Evolutionary conservation across 2,329 filamentous ascomycete species (phyloP).

Genomic region (Diaporthe citriasiana): DNA sequence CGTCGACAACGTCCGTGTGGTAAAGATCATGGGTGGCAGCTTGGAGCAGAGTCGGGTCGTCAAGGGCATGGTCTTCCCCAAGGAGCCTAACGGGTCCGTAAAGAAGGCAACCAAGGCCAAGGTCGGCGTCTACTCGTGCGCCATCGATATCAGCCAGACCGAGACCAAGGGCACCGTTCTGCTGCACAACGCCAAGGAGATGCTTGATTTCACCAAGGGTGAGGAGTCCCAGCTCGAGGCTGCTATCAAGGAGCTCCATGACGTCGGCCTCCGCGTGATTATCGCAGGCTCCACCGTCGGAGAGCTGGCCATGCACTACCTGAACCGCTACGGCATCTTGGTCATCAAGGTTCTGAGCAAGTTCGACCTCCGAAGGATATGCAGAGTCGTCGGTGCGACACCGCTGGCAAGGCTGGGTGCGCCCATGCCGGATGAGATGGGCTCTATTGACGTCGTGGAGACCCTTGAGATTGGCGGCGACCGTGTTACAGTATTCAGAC

Average conservation of each 20-base stretch:
- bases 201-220: slow-evolving; percentile 98
- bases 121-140: slow-evolving; percentile 96
- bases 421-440: slow-evolving; percentile 99
- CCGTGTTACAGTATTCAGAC: slow-evolving; percentile 97
- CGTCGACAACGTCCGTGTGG: slow-evolving; percentile 97
- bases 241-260: slow-evolving; percentile 94
- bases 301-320: slow-evolving; percentile 95
- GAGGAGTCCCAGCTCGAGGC: slow-evolving; percentile 94
- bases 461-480: slow-evolving; percentile 98
- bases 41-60: slow-evolving; percentile 95
- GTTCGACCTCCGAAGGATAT: slow-evolving; percentile 94
- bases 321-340: slow-evolving; percentile 96
- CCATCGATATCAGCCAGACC: slow-evolving; percentile 94
- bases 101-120: slow-evolving; percentile 95
- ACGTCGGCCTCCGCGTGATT: slow-evolving; percentile 92
- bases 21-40: slow-evolving; percentile 99
- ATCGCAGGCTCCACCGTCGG: slow-evolving; percentile 94
- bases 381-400: slow-evolving; percentile 95
- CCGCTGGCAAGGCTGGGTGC: slow-evolving; percentile 96
- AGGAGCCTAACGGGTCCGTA: slow-evolving; percentile 91
- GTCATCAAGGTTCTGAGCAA: slow-evolving; percentile 98
- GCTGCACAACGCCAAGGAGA: slow-evolving; percentile 97
- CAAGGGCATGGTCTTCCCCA: slow-evolving; percentile 98
- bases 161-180: slow-evolving; percentile 99
- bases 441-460: slow-evolving; percentile 92